Evolutionary conservation across 768 basidiomycete species (phyloP).

Genomic region (Fomitopsis serialis): DNA sequence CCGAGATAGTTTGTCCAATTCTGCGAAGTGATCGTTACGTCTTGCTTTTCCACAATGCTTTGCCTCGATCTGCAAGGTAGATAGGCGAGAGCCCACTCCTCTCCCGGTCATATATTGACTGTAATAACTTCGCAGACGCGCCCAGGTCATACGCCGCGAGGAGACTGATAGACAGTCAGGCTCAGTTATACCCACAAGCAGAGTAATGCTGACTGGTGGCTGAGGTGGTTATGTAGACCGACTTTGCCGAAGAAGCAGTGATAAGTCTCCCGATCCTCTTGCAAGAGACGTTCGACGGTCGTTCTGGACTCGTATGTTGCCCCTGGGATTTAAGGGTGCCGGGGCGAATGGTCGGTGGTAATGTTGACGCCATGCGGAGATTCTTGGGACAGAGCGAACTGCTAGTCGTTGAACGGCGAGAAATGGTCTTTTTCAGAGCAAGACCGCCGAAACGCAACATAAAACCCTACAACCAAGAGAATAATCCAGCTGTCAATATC

Average conservation of each 20-base stretch:
- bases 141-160: constrained; percentile 55
- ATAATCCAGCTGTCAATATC: too few relatives aligned
- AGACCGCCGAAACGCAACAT: too few relatives aligned
- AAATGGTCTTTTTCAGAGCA: too few relatives aligned
- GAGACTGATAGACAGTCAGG: constrained; percentile 28
- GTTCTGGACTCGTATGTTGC: constrained; percentile 37
- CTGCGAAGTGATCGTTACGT: constrained; percentile 29
- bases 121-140: constrained; percentile 38
- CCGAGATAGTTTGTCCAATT: constrained; percentile 49
- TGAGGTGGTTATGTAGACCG: constrained; percentile 52
- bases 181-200: neutral
- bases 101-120: constrained; percentile 44
- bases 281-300: constrained; percentile 38
- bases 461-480: too few relatives aligned
- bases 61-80: constrained; percentile 29
- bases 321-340: constrained; percentile 46
- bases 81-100: constrained; percentile 34
- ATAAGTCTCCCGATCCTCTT: constrained; percentile 41
- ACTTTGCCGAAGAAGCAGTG: constrained; percentile 44
- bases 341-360: constrained; percentile 19
- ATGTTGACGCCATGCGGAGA: neutral
- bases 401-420: too few relatives aligned
- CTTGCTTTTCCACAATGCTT: constrained; percentile 20
- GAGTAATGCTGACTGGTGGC: constrained; percentile 43
- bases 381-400: too few relatives aligned